Evolutionary conservation across 2,329 filamentous ascomycete species (phyloP), one percentile per base, ranked within the genome.

Genomic region (Eutypa lata): DNA sequence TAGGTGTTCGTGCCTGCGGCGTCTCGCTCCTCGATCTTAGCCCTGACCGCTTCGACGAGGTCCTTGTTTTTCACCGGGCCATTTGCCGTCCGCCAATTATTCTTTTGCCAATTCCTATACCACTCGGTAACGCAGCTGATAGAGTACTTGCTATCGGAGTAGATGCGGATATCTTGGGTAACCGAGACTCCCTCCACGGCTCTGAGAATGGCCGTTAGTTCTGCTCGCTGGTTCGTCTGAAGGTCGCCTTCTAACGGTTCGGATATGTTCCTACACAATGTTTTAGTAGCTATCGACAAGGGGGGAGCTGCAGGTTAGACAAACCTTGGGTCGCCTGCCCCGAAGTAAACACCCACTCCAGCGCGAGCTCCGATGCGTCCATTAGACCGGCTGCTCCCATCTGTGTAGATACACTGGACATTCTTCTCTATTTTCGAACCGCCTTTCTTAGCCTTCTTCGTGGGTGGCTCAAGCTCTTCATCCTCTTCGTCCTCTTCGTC

Each of bases 201-300:
- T 53, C 92, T 88, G 28, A 90, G 77, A 57, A 97, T 88, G 7
- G 91, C 94, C 22, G 89, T 92, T 53, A 99, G 77, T 73, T 99
- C 94, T n/a, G 93, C 94, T 3, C 94, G 89, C 70, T 97, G 91
- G 68, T 99, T 99, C 1, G 94, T 97, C 72, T 97, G 94, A 10
- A 79, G 77, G 16, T 80, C 76, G 48, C 91, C 91, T 49, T 78
- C 72, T 2, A 97, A 81, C 3, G 86, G 84, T 71, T 95, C 91
- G 13, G 89, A 90, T 22, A 96, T 68, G 65, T 86, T 87, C 58
- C 78, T 80, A 50, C 22, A 22, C 14, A 4, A 47, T n/a, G 7
- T 19, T n/a, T n/a, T 18, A 66, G 26, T 54, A 68, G 56, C 47
- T 53, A 22, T 18, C 18, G 8, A 46, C 14, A 24, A 48, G 19